Percentiles rank a stretch among this genome's conserved stretches.
phyloP scores from a whole-genome alignment of 345 rosid genomes.

The Melastoma malabathricum region DNA sequence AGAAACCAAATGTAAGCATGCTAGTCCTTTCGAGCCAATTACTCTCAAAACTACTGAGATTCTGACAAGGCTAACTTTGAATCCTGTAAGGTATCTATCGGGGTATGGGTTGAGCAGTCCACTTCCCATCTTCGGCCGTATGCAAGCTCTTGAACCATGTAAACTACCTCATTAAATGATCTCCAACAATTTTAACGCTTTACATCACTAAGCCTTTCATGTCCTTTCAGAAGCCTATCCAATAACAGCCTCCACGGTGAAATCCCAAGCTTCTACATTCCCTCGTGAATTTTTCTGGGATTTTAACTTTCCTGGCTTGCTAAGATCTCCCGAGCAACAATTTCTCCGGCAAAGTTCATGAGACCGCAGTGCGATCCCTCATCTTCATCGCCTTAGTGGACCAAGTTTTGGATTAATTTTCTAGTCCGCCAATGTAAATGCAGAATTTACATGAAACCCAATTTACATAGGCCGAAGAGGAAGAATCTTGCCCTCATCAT shows the following conservation, averaged over 20 bases:
- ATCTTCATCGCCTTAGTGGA: neutral
- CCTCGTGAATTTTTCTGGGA: neutral
- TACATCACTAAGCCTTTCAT: neutral
- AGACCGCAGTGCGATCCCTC: neutral
- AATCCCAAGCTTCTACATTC: constrained; percentile 4
- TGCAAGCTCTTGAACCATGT: constrained; percentile 12
- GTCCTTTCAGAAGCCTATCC: neutral
- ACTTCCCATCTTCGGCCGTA: constrained; percentile 7
- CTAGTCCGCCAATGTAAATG: neutral
- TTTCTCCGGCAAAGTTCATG: constrained; percentile 5
- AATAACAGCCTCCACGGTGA: constrained; percentile 6
- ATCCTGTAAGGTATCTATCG: constrained; percentile 5
- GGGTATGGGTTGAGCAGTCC: neutral
- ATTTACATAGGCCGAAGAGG: constrained; percentile 1
- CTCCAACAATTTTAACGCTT: neutral
- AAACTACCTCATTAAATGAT: too few species aligned
- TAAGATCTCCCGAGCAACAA: constrained; percentile 5
- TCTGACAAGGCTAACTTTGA: neutral
- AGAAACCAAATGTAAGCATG: constrained; percentile 4
- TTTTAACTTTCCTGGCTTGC: neutral
- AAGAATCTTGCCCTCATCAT: constrained; percentile 3
- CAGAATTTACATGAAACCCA: constrained; percentile 2
- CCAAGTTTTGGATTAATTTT: neutral
- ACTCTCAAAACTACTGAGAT: neutral
- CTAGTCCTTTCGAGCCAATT: too few species aligned